Base-by-base conservation (phyloP, 768 basidiomycete species). In the Kockovaella imperatae region DNA sequence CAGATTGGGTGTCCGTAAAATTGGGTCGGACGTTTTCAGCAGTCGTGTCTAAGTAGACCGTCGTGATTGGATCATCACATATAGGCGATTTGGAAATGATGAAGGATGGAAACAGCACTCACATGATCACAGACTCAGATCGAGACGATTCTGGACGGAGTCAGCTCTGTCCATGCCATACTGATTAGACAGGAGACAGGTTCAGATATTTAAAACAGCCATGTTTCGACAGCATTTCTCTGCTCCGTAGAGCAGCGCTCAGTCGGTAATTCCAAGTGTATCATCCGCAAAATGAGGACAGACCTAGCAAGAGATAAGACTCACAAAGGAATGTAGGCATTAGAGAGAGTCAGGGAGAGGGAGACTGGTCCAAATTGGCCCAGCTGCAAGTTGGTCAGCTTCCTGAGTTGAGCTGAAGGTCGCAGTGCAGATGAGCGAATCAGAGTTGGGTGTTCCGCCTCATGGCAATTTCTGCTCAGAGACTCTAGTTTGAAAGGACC, bases 401-500 rank as follows among this genome's bases (percentile, higher is more conserved):
- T 2, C 31, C 14, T 28, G 36, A 20, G 23, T 21, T 39, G n/a
- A 3, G n/a, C n/a, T 25, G n/a, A 42, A 35, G 29, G 3, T 7
- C 29, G 23, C 5, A 26, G 6, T 8, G 20, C 25, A 39, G n/a
- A 40, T 13, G 28, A 11, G 49, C 39, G 23, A 35, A 42, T 67
- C 65, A 67, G 65, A 67, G 42, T 35, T 64, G 65, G 64, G 65
- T 62, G 55, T 63, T 57, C 62, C 61, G 65, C 59, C 57, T 67
- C 65, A 64, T 62, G 41, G 65, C 59, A 62, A 42, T 52, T 67
- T 63, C 52, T 62, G 59, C 65, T 67, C 59, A 67, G 62, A 67
- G 65, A 67, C 65, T 67, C 65, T 67, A 67, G 65, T 67, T 67
- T 67, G 65, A 67, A 57, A 57, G 52, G 59, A 57, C 64, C 65